phyloP scores from a whole-genome alignment of 805 yeast species.

The Middelhovenomyces tepae region DNA sequence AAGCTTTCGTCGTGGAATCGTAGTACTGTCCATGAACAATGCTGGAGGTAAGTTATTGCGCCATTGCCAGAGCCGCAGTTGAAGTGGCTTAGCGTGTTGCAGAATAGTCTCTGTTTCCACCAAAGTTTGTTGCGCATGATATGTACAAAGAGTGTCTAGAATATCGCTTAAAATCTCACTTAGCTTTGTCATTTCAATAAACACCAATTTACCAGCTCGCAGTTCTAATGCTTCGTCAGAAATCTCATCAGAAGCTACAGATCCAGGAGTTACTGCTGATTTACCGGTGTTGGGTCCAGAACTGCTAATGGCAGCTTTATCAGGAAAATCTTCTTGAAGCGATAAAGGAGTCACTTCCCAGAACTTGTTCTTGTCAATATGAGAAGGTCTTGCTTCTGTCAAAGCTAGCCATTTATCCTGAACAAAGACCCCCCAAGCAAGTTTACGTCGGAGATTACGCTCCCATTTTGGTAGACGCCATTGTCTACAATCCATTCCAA shows the following conservation, averaged over 20 bases:
- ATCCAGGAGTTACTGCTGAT: constrained; percentile 18
- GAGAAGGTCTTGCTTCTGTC: constrained; percentile 78
- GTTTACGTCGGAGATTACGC: constrained; percentile 71
- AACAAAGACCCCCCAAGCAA: constrained; percentile 93
- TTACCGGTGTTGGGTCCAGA: constrained; percentile 38
- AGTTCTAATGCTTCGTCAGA: constrained; percentile 43
- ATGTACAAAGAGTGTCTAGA: constrained; percentile 62
- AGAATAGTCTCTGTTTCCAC: constrained; percentile 59
- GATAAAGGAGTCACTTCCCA: constrained; percentile 70
- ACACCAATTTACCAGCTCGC: constrained; percentile 38
- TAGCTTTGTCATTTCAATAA: constrained; percentile 26
- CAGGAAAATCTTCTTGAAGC: constrained; percentile 76
- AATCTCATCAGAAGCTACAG: no score
- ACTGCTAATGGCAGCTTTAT: constrained; percentile 47
- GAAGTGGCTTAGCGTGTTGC: constrained; percentile 54
- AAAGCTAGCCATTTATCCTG: constrained; percentile 89
- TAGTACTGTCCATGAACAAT: constrained; percentile 20
- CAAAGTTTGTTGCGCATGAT: constrained; percentile 50
- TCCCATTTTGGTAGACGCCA: constrained; percentile 98
- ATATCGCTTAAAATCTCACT: constrained; percentile 29
- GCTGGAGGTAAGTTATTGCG: constrained; percentile 30
- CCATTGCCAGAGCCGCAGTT: constrained; percentile 30
- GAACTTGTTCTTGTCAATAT: constrained; percentile 56
- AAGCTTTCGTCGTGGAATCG: constrained; percentile 50
- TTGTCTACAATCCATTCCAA: constrained; percentile 79